Evolutionary conservation across 2,329 filamentous ascomycete species (phyloP).

Genomic region (Verruconis gallopava): DNA sequence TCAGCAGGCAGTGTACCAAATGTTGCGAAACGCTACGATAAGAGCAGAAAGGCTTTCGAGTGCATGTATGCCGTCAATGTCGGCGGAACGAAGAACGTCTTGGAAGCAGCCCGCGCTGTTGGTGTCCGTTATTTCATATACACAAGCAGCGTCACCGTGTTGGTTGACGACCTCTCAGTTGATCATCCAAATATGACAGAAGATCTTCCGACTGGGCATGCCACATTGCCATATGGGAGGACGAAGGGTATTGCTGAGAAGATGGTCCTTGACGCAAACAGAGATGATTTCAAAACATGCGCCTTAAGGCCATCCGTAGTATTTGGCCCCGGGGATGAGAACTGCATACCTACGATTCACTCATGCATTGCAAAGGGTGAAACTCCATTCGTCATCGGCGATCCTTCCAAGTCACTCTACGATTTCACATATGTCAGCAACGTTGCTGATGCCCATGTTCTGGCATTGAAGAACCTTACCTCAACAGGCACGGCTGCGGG

Average conservation of each 20-base stretch:
- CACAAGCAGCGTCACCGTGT: constrained; percentile 42
- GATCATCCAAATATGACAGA: constrained; percentile 5
- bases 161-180: constrained; percentile 5
- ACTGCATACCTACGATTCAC: constrained; percentile 61
- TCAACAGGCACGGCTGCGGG: constrained; percentile 49
- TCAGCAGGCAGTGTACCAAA: constrained; percentile 49
- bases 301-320: constrained; percentile 79
- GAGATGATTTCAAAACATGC: constrained; percentile 55
- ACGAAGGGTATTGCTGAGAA: constrained; percentile 49
- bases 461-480: constrained; percentile 63
- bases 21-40: constrained; percentile 27
- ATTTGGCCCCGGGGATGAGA: constrained; percentile 78
- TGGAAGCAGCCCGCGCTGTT: constrained; percentile 56
- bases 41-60: constrained; percentile 29
- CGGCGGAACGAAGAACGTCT: constrained; percentile 65
- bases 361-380: constrained; percentile 55
- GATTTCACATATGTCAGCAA: constrained; percentile 61
- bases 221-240: constrained; percentile 6
- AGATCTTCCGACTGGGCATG: background rate
- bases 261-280: constrained; percentile 64
- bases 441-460: constrained; percentile 65
- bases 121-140: constrained; percentile 77
- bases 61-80: constrained; percentile 76
- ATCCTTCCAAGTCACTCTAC: constrained; percentile 52
- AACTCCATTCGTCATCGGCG: constrained; percentile 68